Base-by-base conservation (phyloP, 2,329 filamentous ascomycete genomes). In the Purpureocillium takamizusanense region DNA sequence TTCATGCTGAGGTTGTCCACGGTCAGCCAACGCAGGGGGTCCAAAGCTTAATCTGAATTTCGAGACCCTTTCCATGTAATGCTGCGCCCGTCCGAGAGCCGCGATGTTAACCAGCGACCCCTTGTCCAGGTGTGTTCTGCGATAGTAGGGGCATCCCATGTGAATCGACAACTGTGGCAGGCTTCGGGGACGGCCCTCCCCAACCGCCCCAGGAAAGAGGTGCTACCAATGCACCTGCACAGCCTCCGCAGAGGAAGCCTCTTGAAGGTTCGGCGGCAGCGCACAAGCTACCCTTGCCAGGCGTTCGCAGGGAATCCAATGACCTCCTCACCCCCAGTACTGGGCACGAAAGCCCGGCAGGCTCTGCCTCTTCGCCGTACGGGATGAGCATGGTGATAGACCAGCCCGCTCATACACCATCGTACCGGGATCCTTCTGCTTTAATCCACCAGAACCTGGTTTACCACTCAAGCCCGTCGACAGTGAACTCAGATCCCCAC, bases 131-230 rank as follows among this genome's bases (percentile, higher is more conserved):
- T 37, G 46, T 56, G 4, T 60, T 60, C 39, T 61, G 57, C 43
- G 56, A 57, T 40, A 53, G 47, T 28, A 51, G 59, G 32, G 56
- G 56, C 12, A 46, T 61, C 12, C 41, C 46, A 14, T 61, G 58
- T 38, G 49, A 56, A 32, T 61, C 58, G 7, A 51, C 59, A n/a
- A 40, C 52, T 4, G 32, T 28, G 36, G 36, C 13, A 9, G 15
- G 12, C 13, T 25, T 25, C 6, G 21, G 21, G 21, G 18, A 25
- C n/a, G 6, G 15, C 16, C 35, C 10, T 25, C 35, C 16, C 10
- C 27, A 25, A 4, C 27, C 30, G 7, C 35, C 35, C 27, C 15
- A 14, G 9, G 33, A 3, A 9, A 14, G 21, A 3, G 21, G 21
- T n/a, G 23, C 11, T n/a, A 10, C 25, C n/a, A n/a, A 14, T 6